These are phyloP conservation scores for Pyronema domesticum DNA, from an alignment of 495 filamentous ascomycete species.

Conservation along the genomic window DNA sequence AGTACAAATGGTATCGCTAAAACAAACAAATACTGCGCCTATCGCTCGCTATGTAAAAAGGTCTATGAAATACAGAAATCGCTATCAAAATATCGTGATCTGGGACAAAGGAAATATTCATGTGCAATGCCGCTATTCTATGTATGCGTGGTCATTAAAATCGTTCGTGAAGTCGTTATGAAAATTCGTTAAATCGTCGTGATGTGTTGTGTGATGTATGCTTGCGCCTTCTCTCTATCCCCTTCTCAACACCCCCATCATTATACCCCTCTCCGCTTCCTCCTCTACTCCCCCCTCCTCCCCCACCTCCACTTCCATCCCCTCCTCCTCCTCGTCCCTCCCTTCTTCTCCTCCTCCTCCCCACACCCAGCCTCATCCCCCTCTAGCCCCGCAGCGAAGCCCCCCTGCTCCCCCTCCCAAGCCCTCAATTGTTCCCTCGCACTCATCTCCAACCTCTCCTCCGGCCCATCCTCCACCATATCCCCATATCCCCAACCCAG, in stretches of 20 bases:
- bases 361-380: not conserved
- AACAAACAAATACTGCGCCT: no score
- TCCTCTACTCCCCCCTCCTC: not conserved
- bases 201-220: no score
- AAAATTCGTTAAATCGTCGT: no score
- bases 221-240: not conserved
- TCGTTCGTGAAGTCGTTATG: no score
- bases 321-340: not conserved
- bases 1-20: no score
- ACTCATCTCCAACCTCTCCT: not conserved
- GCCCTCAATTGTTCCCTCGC: not conserved
- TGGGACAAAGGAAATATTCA: no score
- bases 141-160: no score
- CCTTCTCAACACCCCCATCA: not conserved
- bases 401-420: not conserved
- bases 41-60: no score
- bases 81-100: no score
- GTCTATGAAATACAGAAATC: no score
- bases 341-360: not conserved
- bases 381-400: not conserved
- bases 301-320: not conserved
- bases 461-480: not conserved
- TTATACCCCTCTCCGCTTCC: not conserved
- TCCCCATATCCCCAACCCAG: not conserved
- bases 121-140: no score